These are phyloP conservation scores for Wickerhamiella pararugosa DNA, from an alignment of 1,139 yeast species.

Conservation along the genomic window DNA sequence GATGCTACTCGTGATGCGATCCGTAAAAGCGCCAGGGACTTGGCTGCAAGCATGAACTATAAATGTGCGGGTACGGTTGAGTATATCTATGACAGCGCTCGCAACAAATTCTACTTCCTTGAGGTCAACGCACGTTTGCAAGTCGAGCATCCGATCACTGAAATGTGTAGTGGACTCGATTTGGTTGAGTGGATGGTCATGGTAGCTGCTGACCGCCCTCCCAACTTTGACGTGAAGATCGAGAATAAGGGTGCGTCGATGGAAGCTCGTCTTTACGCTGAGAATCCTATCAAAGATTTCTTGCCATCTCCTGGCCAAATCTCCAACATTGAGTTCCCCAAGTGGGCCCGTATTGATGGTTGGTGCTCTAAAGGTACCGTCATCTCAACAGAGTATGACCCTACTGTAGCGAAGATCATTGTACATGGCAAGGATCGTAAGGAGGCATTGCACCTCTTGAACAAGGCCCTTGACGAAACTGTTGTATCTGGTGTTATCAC, in stretches of 20 bases:
- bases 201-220: conserved; percentile 81
- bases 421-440: conserved; percentile 81
- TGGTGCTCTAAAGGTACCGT: conserved; percentile 90
- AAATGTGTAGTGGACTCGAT: conserved; percentile 85
- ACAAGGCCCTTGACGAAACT: conserved; percentile 73
- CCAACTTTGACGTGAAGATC: conserved; percentile 45
- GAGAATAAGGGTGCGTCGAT: conserved; percentile 72
- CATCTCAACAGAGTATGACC: conserved; percentile 87
- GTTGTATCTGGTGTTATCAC: conserved; percentile 78
- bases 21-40: conserved; percentile 72
- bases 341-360: conserved; percentile 70
- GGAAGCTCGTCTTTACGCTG: conserved; percentile 95
- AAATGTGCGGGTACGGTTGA: conserved; percentile 97
- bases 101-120: conserved; percentile 83
- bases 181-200: conserved; percentile 92
- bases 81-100: conserved; percentile 69
- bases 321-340: conserved; percentile 70
- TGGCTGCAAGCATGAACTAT: conserved; percentile 53
- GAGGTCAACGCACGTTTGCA: conserved; percentile 95
- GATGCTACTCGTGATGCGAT: conserved; percentile 56
- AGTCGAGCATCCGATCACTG: conserved; percentile 96
- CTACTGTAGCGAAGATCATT: conserved; percentile 89
- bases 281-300: conserved; percentile 88
- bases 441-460: conserved; percentile 65
- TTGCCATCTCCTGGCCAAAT: conserved; percentile 94